These are phyloP conservation scores for Moelleriella libera DNA, from an alignment of 2,329 filamentous ascomycete species.

Conservation along the genomic window DNA sequence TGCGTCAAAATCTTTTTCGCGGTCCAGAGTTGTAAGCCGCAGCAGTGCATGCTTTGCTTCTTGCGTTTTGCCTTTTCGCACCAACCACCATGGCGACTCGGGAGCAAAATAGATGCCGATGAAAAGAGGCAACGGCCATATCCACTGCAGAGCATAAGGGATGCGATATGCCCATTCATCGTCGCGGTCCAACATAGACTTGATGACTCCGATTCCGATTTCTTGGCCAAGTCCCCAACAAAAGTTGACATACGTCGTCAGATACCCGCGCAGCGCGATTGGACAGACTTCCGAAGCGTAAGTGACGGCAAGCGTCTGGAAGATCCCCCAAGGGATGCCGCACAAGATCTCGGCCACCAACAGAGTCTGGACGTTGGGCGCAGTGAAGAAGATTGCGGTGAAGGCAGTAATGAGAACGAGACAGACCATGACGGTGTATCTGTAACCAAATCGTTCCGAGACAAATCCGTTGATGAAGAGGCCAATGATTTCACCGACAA, in stretches of 20 bases:
- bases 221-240: constrained; percentile 68
- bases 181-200: constrained; percentile 47
- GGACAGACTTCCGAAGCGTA: constrained; percentile 64
- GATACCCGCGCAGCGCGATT: constrained; percentile 54
- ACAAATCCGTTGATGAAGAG: constrained; percentile 51
- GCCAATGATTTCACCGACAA: constrained; percentile 48
- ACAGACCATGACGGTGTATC: constrained; percentile 47
- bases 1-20: constrained; percentile 60
- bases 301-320: constrained; percentile 44
- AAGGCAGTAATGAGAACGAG: constrained; percentile 40
- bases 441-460: constrained; percentile 54
- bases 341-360: constrained; percentile 49
- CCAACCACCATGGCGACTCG: constrained; percentile 65
- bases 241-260: constrained; percentile 64
- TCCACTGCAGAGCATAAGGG: constrained; percentile 63
- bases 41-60: constrained; percentile 54
- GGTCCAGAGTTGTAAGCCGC: constrained; percentile 47
- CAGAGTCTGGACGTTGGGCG: constrained; percentile 41
- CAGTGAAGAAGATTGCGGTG: constrained; percentile 52
- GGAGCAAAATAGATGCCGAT: constrained; percentile 55
- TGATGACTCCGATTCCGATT: constrained; percentile 61
- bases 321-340: constrained; percentile 48
- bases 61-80: constrained; percentile 47
- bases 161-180: constrained; percentile 59
- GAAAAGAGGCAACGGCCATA: constrained; percentile 57